These are phyloP conservation scores for Nicotiana rustica DNA, from an alignment of 305 asterid species.

Conservation along the genomic window DNA sequence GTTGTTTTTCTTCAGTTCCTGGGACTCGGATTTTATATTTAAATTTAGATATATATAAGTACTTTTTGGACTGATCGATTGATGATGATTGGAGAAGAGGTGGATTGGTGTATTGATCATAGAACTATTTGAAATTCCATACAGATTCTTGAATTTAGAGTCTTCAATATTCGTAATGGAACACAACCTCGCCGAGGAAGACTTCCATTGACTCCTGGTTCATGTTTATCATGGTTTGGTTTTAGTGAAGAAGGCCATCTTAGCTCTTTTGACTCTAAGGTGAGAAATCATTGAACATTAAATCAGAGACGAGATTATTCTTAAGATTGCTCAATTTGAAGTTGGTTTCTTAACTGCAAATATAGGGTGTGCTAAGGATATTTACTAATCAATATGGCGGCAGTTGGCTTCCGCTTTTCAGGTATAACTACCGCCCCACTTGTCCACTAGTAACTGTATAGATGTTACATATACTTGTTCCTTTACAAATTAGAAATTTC, in stretches of 20 bases:
- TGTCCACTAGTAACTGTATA: conserved; percentile 24
- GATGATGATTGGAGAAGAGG: conserved; percentile 3
- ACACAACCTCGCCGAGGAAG: conserved; percentile 67
- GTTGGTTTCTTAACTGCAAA: conserved; percentile 26
- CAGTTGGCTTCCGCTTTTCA: conserved; percentile 94
- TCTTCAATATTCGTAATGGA: conserved; percentile 64
- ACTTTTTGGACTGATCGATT: conserved; percentile 19
- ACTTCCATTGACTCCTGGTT: conserved; percentile 95
- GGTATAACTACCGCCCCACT: conserved; percentile 55
- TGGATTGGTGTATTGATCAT: conserved; percentile 21
- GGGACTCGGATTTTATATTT: conserved; percentile 1
- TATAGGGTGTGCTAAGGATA: conserved; percentile 89
- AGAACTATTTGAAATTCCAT: conserved; percentile 23
- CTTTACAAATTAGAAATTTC: conserved; percentile 39
- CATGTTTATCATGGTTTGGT: conserved; percentile 90
- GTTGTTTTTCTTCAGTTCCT: conserved; percentile 13
- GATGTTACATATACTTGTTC: conserved; percentile 22
- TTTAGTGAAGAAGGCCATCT: conserved; percentile 94
- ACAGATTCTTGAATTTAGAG: conserved; percentile 94
- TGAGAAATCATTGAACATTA: conserved; percentile 37
- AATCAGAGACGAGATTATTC: background rate
- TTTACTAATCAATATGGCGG: conserved; percentile 84
- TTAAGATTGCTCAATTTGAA: conserved; percentile 18
- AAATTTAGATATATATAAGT: background rate
- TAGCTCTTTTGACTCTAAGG: conserved; percentile 96